Conservation (phyloP, 2,329 filamentous ascomycete genomes). For the Diaporthe eres region DNA sequence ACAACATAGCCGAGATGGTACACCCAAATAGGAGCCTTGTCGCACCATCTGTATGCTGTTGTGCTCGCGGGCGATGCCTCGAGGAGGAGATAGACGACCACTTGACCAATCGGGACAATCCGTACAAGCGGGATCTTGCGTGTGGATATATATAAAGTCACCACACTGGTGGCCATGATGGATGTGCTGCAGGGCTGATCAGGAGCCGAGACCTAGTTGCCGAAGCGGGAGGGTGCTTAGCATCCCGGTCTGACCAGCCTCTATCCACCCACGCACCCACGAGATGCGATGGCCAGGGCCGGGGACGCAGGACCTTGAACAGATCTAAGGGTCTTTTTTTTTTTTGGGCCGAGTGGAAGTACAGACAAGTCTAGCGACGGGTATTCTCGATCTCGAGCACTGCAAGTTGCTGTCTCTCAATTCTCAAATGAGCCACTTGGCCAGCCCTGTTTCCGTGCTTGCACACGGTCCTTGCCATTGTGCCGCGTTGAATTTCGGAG, state of each 20-base stretch:
- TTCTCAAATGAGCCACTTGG: conserved; percentile 9
- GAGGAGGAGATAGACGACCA: neutral
- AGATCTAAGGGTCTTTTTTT: neutral
- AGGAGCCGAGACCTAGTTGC: conserved; percentile 10
- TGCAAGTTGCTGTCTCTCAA: neutral
- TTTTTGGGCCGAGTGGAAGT: neutral
- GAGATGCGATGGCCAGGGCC: neutral
- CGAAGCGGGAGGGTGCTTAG: conserved; percentile 17
- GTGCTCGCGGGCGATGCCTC: neutral
- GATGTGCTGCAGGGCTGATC: conserved; percentile 13
- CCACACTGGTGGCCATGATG: neutral
- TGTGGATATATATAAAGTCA: neutral
- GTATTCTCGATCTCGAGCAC: neutral
- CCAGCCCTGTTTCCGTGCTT: neutral
- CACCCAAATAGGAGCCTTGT: neutral
- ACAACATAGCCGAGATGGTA: neutral
- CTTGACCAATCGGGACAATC: conserved; percentile 2
- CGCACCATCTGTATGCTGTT: neutral
- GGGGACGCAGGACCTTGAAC: neutral
- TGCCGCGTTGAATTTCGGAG: neutral
- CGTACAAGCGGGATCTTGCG: neutral
- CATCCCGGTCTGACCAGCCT: neutral
- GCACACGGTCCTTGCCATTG: neutral
- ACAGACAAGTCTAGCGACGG: neutral
- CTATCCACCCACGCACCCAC: neutral